Evolutionary conservation across 768 basidiomycete genomes (phyloP), one percentile per base, ranked within the genome.

Genomic region (Cubamyces sp.): DNA sequence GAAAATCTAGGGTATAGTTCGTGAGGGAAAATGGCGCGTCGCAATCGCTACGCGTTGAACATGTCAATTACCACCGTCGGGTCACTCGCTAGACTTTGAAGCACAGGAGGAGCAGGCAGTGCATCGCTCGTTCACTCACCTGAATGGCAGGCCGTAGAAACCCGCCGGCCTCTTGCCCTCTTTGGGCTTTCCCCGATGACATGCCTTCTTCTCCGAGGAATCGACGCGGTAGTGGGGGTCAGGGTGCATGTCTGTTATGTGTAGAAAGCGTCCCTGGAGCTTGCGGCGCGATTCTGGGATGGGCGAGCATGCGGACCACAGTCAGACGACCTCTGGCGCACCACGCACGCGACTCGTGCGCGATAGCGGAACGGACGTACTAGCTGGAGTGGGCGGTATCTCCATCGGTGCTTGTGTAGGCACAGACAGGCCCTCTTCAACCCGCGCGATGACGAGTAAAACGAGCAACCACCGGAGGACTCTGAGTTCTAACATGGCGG

Each of bases 241-340:
- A 37, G 91, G 91, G 69, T 94, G 92, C 60, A 93, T 84, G 73
- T 94, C 92, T 21, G 90, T 91, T 64, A 94, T 85, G 69, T 92
- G 91, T 25, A 94, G 72, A 74, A 92, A 93, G 48, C 90, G 83
- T 11, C 90, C 89, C 59, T 84, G 83, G 19, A 90, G 77, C 70
- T 81, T 84, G 60, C 74, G 80, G 41, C 61, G 67, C 19, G 61
- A 43, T 23, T 66, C 68, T 67, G 54, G 40, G 46, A 28, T 11
- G 19, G 34, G 26, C 3, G 39, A 8, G 25, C 51, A 45, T 40
- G 58, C 58, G 52, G 52, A 57, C 58, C 47, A 61, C 51, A 58
- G 55, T 62, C 55, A 67, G 62, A 64, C 62, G 60, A 59, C 60
- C 39, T 43, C 41, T 21, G 42, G 39, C 21, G n/a, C n/a, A n/a